Base-by-base conservation (phyloP, 2,329 filamentous ascomycete genomes). In the Thermochaetoides dissita region DNA sequence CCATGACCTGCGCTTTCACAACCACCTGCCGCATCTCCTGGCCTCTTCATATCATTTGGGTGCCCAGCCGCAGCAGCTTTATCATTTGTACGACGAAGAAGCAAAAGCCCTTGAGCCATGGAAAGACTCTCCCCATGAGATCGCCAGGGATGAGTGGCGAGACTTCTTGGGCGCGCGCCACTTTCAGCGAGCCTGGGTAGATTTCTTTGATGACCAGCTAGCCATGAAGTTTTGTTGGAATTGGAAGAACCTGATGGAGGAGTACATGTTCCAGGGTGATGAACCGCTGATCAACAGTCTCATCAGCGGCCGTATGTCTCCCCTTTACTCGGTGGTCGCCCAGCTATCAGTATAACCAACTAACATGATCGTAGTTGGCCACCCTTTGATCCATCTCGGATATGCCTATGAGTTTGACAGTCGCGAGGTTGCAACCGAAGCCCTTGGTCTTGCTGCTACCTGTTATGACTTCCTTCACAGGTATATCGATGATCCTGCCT, bases 181-280 rank as follows among this genome's bases (percentile, higher is more conserved):
- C 48, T 95, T 93, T 56, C 86, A 98, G 61, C 75, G 89, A 46
- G 89, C 87, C 1, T 98, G 81, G 56, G 69, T 98, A 43, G 88
- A 98, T 59, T 96, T 91, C 58, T 96, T 94, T 57, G 91, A 98
- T 59, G 91, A 98, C 58, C 78, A 86, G 54, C 67, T 96, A 30
- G 87, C 84, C 3, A 64, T 74, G 59, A 64, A 67, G 29, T 74
- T 79, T 53, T 69, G 76, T 32, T 96, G 95, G 58, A 75, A 94
- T 56, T 95, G 91, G 85, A 84, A 81, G 56, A 67, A 70, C 41
- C 75, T 94, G 3, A 66, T 93, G 7, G 65, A 76, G 3, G 74
- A 88, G 47, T 96, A 82, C 57, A 62, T 98, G 37, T 84, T 89
- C 49, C 63, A 69, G 35, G 81, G 79, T 31, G 72, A 84, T 39